Evolutionary conservation across 2,329 filamentous ascomycete genomes (phyloP).

Genomic region (Fusarium begoniae): DNA sequence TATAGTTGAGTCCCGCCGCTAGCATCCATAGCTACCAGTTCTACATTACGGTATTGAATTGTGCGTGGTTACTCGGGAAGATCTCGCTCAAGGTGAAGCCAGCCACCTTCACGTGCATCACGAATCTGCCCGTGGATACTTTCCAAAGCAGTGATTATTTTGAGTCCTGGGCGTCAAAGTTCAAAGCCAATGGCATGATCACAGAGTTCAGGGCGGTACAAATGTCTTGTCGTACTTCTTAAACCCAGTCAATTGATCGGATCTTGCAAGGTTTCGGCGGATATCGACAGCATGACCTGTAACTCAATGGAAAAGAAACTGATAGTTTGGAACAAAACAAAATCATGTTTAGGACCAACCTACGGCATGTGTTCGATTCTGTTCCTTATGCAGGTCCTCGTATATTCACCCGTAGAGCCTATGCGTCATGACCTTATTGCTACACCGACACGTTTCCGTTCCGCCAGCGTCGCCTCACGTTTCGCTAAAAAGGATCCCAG

Average conservation of each 20-base stretch:
- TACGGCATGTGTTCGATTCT: rapidly evolving
- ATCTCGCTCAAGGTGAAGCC: not conserved
- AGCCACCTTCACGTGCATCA: not conserved
- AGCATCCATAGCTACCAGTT: not conserved
- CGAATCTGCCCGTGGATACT: not conserved
- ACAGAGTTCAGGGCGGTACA: not conserved
- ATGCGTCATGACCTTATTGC: too few species aligned
- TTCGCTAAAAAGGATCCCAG: too few species aligned
- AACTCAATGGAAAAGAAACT: too few species aligned
- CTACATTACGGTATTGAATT: too few species aligned
- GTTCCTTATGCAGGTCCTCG: too few species aligned
- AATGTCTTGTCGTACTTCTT: not conserved
- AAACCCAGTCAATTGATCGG: not conserved
- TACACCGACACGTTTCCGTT: not conserved
- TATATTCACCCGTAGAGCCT: not conserved
- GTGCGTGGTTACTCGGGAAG: not conserved
- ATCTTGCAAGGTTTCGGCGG: too few species aligned
- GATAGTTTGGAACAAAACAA: not conserved
- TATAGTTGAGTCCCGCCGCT: not conserved
- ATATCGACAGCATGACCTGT: not conserved
- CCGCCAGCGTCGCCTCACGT: too few species aligned
- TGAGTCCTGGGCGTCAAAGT: too few species aligned
- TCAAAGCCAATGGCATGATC: not conserved
- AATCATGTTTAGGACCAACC: rapidly evolving
- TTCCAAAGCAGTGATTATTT: not conserved